Evolutionary conservation across 1,284 basidiomycete species (phyloP), one percentile per base, ranked within the genome.

Genomic region (Malassezia obtusa): DNA sequence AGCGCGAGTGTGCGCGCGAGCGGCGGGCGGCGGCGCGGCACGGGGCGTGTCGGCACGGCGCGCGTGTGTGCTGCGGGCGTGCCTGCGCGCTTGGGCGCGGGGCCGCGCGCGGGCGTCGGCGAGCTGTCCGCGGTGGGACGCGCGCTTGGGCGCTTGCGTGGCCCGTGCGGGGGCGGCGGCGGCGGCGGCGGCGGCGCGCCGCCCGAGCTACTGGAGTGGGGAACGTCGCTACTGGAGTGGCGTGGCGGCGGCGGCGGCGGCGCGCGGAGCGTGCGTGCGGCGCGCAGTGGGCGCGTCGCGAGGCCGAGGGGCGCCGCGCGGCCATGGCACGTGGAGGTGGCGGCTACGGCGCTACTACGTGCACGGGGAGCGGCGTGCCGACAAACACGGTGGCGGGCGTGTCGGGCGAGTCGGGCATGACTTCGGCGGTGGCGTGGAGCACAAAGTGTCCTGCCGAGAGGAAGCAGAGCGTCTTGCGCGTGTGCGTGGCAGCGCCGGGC

Each of bases 381-480:
- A 25, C 10, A 33, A 45, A 45, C 21, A 45, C 43, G 30, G 30
- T 30, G 3, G 43, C 28, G 26, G 28, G 21, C 32, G 9, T 6
- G 17, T 45, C 28, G 1, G 26, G 43, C 32, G 15, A 15, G 2
- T 33, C 43, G 21, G 43, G 32, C 2, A 45, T 12, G 12, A 45
- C 43, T 31, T 45, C 25, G 7, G 43, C 43, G 14, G 43, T 33
- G 17, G 28, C 43, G 10, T 8, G 14, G 0, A 54, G 24, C 9
- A 40, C 24, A 22, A 39, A 54, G 15, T n/a, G 25, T 14, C 61
- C 61, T 1, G 45, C 32, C 14, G 52, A 47, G 2, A 63, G 45
- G 46, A 61, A 63, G 43, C 47, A 52, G 4, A 63, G 15, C 15
- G 54, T 49, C 17, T 45, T 45, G 11, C 24, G 22, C 15, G 53